A percentile compares a stretch with the other conserved stretches of the same genome.
These are phyloP conservation scores for Dujonia santamariae DNA, from an alignment of 1,139 yeast genomes.

Conservation along the genomic window DNA sequence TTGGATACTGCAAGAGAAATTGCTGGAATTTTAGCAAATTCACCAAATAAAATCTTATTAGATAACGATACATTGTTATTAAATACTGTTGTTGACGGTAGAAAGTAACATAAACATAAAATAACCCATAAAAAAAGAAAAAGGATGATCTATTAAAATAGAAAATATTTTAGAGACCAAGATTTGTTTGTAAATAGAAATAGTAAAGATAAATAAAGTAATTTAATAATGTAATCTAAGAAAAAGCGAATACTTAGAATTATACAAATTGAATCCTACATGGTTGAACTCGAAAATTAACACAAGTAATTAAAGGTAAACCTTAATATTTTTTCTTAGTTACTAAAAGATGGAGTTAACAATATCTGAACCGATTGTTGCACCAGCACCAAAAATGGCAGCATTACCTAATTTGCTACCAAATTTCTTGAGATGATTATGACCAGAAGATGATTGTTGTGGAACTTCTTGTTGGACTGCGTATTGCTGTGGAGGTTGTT, in stretches of 20 bases:
- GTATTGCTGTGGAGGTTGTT: slow-evolving; percentile 15
- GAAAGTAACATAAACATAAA: too few species aligned
- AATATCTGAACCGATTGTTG: slow-evolving; percentile 85
- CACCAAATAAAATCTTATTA: slow-evolving; percentile 88
- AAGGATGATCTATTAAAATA: too few species aligned
- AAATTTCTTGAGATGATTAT: slow-evolving; percentile 54
- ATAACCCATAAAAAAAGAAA: too few species aligned
- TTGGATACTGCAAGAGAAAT: slow-evolving; percentile 97
- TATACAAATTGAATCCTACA: too few species aligned
- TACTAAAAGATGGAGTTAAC: slow-evolving; percentile 76
- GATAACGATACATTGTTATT: slow-evolving; percentile 90
- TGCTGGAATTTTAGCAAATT: slow-evolving; percentile 76
- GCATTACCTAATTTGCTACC: slow-evolving; percentile 90
- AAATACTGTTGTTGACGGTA: slow-evolving; percentile 76
- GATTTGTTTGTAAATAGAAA: too few species aligned
- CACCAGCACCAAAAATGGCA: slow-evolving; percentile 96
- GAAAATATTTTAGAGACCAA: too few species aligned
- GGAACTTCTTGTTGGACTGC: slow-evolving; percentile 19
- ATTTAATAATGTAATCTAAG: too few species aligned
- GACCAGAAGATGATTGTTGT: slow-evolving; percentile 21
- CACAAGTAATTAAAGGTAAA: too few species aligned
- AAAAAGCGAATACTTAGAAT: too few species aligned
- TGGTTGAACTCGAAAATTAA: too few species aligned
- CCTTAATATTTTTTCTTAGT: not conserved
- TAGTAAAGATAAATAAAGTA: too few species aligned